A percentile compares a stretch with the other conserved stretches of the same genome.
Evolutionary conservation across 805 yeast species (phyloP).

Genomic region (Myxozyma nipponensis): DNA sequence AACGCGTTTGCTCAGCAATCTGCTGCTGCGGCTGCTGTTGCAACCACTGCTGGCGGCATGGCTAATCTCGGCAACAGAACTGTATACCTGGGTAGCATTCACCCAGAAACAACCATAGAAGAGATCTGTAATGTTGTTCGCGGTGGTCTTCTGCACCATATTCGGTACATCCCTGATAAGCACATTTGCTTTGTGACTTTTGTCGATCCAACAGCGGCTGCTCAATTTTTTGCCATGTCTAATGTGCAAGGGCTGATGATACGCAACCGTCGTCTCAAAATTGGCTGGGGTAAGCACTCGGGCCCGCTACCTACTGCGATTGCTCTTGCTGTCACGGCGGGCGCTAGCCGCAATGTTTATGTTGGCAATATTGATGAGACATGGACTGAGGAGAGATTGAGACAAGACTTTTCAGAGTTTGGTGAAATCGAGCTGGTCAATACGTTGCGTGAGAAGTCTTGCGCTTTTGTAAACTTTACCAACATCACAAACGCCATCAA

Average conservation of each 20-base stretch:
- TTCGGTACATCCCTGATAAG: slow-evolving; percentile 74
- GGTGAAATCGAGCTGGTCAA: slow-evolving; percentile 97
- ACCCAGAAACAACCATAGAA: slow-evolving; percentile 81
- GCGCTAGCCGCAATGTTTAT: slow-evolving; percentile 91
- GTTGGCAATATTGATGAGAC: slow-evolving; percentile 62
- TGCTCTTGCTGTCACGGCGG: slow-evolving; percentile 84
- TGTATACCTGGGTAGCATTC: slow-evolving; percentile 84
- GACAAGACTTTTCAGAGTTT: slow-evolving; percentile 70
- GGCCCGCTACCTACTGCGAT: slow-evolving; percentile 87
- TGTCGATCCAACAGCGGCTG: slow-evolving; percentile 95
- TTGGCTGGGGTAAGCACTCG: slow-evolving; percentile 97
- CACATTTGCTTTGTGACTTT: slow-evolving; percentile 94
- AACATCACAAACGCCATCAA: slow-evolving; percentile 86
- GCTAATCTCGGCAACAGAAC: slow-evolving; percentile 90
- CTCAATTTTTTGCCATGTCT: slow-evolving; percentile 93
- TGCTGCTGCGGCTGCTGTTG: slow-evolving; percentile 97
- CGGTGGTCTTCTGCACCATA: slow-evolving; percentile 86
- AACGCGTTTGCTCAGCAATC: slow-evolving; percentile 74
- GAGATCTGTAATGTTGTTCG: slow-evolving; percentile 95
- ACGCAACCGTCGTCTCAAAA: slow-evolving; percentile 79
- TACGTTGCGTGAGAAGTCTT: slow-evolving; percentile 72
- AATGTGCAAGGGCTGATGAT: slow-evolving; percentile 84
- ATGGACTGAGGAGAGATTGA: slow-evolving; percentile 52
- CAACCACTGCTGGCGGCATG: slow-evolving; percentile 91
- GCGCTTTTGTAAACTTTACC: slow-evolving; percentile 89